A percentile compares a stretch with the other conserved stretches of the same genome.
Conservation (phyloP, 2,329 filamentous ascomycete genomes). For the Raffaelea ambrosiae region DNA sequence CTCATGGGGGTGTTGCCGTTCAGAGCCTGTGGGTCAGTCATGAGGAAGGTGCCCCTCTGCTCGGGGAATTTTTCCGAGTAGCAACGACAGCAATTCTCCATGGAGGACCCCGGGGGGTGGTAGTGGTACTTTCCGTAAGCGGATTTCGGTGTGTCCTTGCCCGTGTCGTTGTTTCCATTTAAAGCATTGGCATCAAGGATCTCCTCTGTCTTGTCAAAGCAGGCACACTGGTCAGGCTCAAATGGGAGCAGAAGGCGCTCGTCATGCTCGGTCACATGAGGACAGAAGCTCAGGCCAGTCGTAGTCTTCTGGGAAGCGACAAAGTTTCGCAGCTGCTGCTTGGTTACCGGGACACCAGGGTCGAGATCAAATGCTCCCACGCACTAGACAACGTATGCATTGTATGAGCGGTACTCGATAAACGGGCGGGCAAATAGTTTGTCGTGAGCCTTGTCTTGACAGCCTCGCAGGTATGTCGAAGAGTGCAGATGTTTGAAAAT, state of each 20-base stretch:
- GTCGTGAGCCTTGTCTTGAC: background rate
- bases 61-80: background rate
- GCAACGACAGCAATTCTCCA: constrained; percentile 1
- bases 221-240: constrained; percentile 1
- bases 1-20: background rate
- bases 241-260: constrained; percentile 3
- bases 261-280: background rate
- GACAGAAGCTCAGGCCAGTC: background rate
- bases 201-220: background rate
- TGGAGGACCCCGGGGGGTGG: background rate
- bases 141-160: background rate
- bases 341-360: background rate
- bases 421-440: background rate
- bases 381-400: background rate
- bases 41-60: constrained; percentile 1
- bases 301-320: background rate
- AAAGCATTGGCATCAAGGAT: too few species aligned
- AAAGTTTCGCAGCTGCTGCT: constrained; percentile 1
- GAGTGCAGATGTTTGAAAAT: background rate
- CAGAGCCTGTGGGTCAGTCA: background rate
- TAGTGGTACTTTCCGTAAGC: background rate
- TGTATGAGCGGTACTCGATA: background rate
- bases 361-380: background rate
- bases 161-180: background rate
- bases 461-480: background rate